These are phyloP conservation scores for Misopates orontium DNA, from an alignment of 257 asterid genomes.

Conservation along the genomic window DNA sequence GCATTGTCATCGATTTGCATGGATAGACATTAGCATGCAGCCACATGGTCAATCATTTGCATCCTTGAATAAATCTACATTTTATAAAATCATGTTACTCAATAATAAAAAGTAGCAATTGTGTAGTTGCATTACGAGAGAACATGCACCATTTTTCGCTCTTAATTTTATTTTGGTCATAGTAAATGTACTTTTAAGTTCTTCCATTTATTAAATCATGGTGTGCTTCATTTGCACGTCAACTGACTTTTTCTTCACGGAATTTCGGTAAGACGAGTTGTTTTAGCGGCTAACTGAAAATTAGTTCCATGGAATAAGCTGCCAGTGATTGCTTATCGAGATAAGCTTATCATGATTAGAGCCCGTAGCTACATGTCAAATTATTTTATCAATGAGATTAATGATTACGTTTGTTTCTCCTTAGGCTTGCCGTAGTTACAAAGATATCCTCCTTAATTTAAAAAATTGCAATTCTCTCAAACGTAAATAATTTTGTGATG, in stretches of 20 bases:
- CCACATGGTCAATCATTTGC: constrained; percentile 32
- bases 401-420: too few species aligned
- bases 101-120: constrained; percentile 2
- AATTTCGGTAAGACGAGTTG: not conserved
- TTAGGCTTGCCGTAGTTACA: too few species aligned
- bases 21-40: constrained; percentile 26
- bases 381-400: too few species aligned
- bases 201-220: not conserved
- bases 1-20: constrained; percentile 4
- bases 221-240: constrained; percentile 22
- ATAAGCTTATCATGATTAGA: not conserved
- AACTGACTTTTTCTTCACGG: not conserved
- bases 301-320: not conserved
- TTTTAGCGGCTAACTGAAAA: not conserved
- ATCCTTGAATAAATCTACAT: constrained; percentile 22
- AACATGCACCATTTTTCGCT: constrained; percentile 12
- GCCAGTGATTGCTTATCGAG: not conserved
- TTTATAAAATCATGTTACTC: constrained; percentile 25
- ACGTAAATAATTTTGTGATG: too few species aligned
- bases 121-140: not conserved
- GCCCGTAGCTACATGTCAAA: too few species aligned
- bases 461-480: too few species aligned
- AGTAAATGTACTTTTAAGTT: constrained; percentile 4
- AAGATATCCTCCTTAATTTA: too few species aligned
- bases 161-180: not conserved